Evolutionary conservation across 1,284 basidiomycete genomes (phyloP).

Genomic region (Leccinum fallax): DNA sequence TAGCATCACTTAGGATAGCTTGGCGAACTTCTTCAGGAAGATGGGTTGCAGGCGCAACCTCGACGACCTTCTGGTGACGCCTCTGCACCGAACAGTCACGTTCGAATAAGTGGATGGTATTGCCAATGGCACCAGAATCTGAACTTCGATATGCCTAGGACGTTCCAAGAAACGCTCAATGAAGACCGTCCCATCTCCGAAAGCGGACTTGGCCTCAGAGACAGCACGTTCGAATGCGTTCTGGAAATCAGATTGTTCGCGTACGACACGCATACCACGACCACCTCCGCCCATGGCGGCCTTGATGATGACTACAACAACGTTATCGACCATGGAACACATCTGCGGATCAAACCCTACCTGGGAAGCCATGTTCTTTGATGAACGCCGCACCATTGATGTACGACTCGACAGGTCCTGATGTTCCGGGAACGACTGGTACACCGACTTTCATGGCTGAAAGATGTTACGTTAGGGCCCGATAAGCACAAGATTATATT

Average conservation of each 20-base stretch:
- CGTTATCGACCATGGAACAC: slow-evolving; percentile 2
- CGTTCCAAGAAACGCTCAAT: slow-evolving; percentile 97
- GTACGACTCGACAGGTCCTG: slow-evolving; percentile 88
- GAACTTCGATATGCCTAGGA: slow-evolving; percentile 97
- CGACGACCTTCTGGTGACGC: slow-evolving; percentile 98
- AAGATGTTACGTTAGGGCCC: slow-evolving; percentile 11
- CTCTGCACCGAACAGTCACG: slow-evolving; percentile 99
- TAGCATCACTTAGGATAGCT: slow-evolving; percentile 88
- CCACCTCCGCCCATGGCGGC: slow-evolving; percentile 99
- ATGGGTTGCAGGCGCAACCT: slow-evolving; percentile 96
- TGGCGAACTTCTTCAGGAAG: slow-evolving; percentile 90
- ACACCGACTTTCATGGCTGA: slow-evolving; percentile 86
- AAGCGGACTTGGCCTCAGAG: slow-evolving; percentile 93
- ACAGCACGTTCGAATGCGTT: slow-evolving; percentile 92
- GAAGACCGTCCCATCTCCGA: slow-evolving; percentile 98
- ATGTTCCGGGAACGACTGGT: slow-evolving; percentile 97
- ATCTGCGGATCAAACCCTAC: slow-evolving; percentile 41
- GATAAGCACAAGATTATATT: neutral
- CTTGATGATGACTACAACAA: slow-evolving; percentile 84
- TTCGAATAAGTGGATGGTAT: slow-evolving; percentile 96
- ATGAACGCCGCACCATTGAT: slow-evolving; percentile 87
- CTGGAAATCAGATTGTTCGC: slow-evolving; percentile 90
- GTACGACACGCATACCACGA: slow-evolving; percentile 98
- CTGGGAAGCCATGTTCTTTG: slow-evolving; percentile 94
- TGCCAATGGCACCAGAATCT: slow-evolving; percentile 86